phyloP scores from a whole-genome alignment of 1,139 yeast genomes.

The Zygosaccharomyces sapae region DNA sequence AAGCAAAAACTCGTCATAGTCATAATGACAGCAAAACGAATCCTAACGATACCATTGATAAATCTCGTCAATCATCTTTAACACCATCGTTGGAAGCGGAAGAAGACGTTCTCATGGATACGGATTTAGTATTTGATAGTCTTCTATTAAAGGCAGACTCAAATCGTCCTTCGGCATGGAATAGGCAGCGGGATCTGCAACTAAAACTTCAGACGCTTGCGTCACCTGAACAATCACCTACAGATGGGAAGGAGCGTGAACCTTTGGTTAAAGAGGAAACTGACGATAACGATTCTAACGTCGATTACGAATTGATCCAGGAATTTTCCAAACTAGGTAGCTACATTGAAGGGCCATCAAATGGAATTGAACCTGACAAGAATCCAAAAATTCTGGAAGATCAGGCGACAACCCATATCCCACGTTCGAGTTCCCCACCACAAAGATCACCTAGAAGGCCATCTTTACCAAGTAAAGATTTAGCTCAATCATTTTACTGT shows the following conservation, averaged over 20 bases:
- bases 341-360: slow-evolving; percentile 15
- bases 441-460: slow-evolving; percentile 28
- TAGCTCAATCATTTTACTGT: slow-evolving; percentile 21
- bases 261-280: slow-evolving; percentile 4
- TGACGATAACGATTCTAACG: slow-evolving; percentile 8
- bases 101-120: slow-evolving; percentile 26
- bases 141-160: slow-evolving; percentile 25
- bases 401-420: background rate
- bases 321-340: slow-evolving; percentile 23
- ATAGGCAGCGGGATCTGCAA: slow-evolving; percentile 13
- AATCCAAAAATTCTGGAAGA: background rate
- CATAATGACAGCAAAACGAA: no score
- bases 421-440: slow-evolving; percentile 14
- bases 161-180: slow-evolving; percentile 9
- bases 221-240: slow-evolving; percentile 1
- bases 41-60: background rate
- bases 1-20: no score
- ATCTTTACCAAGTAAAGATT: slow-evolving; percentile 14
- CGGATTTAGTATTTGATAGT: slow-evolving; percentile 29
- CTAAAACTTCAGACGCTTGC: slow-evolving; percentile 10
- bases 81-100: slow-evolving; percentile 9
- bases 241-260: background rate
- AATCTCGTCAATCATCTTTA: slow-evolving; percentile 7
- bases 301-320: slow-evolving; percentile 20
- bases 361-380: background rate